phyloP scores from a whole-genome alignment of 2,329 filamentous ascomycete genomes.

The Fusarium clavum region DNA sequence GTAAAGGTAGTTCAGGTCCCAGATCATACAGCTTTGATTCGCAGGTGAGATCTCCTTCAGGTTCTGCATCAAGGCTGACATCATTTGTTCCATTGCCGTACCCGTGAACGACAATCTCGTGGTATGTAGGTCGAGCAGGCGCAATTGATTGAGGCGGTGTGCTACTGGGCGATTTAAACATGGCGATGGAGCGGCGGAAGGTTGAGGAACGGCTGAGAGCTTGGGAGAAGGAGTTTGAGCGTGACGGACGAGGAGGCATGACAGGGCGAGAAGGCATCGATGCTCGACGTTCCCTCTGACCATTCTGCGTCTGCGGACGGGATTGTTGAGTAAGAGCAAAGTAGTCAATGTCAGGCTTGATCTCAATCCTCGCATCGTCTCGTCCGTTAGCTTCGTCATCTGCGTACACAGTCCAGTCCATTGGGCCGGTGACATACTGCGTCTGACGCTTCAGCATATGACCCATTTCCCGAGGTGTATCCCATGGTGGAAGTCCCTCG shows the following conservation, averaged over 20 bases:
- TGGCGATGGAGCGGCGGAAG: constrained; percentile 51
- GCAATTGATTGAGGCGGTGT: constrained; percentile 32
- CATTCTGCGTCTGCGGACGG: constrained; percentile 14
- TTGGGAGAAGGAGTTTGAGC: constrained; percentile 49
- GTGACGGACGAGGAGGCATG: constrained; percentile 38
- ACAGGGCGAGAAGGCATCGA: constrained; percentile 21
- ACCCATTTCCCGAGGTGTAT: constrained; percentile 47
- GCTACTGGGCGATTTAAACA: constrained; percentile 44
- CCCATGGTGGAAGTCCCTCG: constrained; percentile 60
- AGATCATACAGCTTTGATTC: constrained; percentile 41
- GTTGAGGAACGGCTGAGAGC: constrained; percentile 51
- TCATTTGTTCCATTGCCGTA: constrained; percentile 66
- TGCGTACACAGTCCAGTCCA: constrained; percentile 21
- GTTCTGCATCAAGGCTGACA: constrained; percentile 45
- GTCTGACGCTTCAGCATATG: constrained; percentile 48
- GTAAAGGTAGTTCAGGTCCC: not conserved
- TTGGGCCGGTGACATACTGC: constrained; percentile 37
- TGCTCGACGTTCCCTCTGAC: constrained; percentile 30
- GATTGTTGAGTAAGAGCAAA: constrained; percentile 57
- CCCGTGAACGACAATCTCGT: constrained; percentile 65
- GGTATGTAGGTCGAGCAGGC: constrained; percentile 49
- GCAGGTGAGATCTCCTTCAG: not conserved
- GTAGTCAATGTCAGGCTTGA: constrained; percentile 69
- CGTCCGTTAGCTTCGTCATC: constrained; percentile 7
- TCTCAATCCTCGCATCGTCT: constrained; percentile 52